Base-by-base conservation (phyloP, 2,329 filamentous ascomycete genomes). In the Herpotrichia juniperi region DNA sequence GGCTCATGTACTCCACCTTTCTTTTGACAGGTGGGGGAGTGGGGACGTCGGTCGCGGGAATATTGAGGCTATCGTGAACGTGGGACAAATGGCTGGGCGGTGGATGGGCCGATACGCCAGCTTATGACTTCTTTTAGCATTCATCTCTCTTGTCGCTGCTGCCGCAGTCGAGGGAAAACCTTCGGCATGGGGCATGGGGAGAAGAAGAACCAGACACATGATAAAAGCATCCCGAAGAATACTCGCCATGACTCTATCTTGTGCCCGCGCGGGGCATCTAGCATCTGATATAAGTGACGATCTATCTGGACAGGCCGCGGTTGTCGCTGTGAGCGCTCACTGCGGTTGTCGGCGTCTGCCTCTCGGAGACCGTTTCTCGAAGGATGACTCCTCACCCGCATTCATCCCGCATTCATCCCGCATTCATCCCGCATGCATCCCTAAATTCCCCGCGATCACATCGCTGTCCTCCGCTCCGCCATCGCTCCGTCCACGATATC, bases 1-100 rank as follows among this genome's bases (percentile, higher is more conserved):
- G 37, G 37, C 37, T 40, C 37, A 24, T 24, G 37, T 24, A 40
- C 21, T 40, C 37, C 37, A 40, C 21, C 6, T 24, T 40, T 40
- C 37, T 40, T 40, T 40, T 22, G 37, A 16, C 37, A n/a, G 19
- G 19, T 24, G 21, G 19, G 37, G 37, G 21, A n/a, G 21, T 22
- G 21, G 21, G 37, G 19, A 16, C n/a, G 4, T 37, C 34, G 14
- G 34, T 4, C 12, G n/a, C n/a, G 16, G n/a, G 34, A n/a, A 7
- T 4, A 17, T 5, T 14, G 34, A 37, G 34, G 16, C 6, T 24
- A 25, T 40, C 37, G 37, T 37, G 34, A 37, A 37, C 34, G 34
- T 40, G 37, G 37, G 37, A 21, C 19, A 24, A 24, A 11, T 4
- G 21, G 19, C 37, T 40, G 21, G 37, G 37, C 19, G 21, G 21